Conservation (phyloP, 176 grass and related monocot species). For the Saccharum officinarum region DNA sequence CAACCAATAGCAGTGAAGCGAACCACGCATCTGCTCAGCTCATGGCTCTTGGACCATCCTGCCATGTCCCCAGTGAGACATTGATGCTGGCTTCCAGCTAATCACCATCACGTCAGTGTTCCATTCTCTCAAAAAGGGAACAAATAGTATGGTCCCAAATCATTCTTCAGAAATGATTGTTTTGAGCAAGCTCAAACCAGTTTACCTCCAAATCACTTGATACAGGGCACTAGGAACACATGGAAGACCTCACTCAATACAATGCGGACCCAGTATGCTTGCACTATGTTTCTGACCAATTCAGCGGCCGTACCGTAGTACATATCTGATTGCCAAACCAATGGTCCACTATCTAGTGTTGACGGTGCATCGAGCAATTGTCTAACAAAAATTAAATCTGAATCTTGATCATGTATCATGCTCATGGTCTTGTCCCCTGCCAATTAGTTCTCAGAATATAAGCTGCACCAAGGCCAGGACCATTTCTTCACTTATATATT, state of each 20-base stretch:
- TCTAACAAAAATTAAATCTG: conserved; percentile 14
- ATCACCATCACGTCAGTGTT: neutral
- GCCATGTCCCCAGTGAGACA: neutral
- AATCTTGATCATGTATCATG: conserved; percentile 31
- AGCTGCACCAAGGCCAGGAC: neutral
- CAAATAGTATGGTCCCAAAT: neutral
- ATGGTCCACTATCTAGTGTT: neutral
- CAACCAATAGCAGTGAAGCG: neutral
- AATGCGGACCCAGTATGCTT: conserved; percentile 5
- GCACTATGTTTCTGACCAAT: conserved; percentile 2
- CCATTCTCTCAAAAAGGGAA: too few relatives aligned
- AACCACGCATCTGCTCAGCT: neutral
- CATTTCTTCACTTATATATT: conserved; percentile 16
- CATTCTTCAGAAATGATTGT: conserved; percentile 12
- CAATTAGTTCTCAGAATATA: neutral
- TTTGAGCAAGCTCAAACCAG: neutral
- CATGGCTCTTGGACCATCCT: neutral
- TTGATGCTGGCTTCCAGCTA: neutral
- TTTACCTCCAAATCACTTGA: conserved; percentile 4
- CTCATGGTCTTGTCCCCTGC: conserved; percentile 43
- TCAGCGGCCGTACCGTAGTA: neutral
- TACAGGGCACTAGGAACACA: neutral
- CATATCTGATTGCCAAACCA: conserved; percentile 9
- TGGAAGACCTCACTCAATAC: neutral
- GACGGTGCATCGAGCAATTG: neutral